Evolutionary conservation across 106 monocot species (phyloP), one percentile per base, ranked within the genome.

Genomic region (Dioscorea alata): DNA sequence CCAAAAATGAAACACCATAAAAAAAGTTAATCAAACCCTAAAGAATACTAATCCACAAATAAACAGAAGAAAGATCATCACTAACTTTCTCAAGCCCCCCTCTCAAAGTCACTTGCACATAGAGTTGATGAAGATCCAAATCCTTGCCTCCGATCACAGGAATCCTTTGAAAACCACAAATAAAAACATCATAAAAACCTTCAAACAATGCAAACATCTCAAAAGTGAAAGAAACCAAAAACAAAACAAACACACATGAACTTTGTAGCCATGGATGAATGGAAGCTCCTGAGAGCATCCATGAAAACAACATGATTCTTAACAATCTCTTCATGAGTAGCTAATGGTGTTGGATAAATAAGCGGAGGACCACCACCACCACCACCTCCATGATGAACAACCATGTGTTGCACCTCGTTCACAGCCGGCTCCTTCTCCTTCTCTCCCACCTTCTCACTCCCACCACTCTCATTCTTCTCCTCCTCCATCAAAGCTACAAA

Each of bases 61-160:
- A 16, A 66, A 69, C 17, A 69, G 23, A 28, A 28, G 28, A 28
- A 28, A 28, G 28, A 28, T 28, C 28, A 28, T 14, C 48, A 31
- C 15, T 15, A 31, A 94, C 94, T 87, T 88, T 90, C 63, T 85
- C 87, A 33, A 94, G 69, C 18, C 94, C 94, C 5, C 94, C 94
- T 59, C 83, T 83, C 10, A 71, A 48, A 2, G 94, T 90, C 19
- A 94, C 94, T 68, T 94, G 77, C 6, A 77, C 80, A 70, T 88
- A 94, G 53, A 94, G 65, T 34, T 73, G 75, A 63, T 90, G 90
- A 68, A 94, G 48, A 61, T 90, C 81, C 4, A 94, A 73, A 31
- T 87, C 90, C 69, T 87, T 90, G 52, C 94, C 90, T 68, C 94
- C 94, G 65, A 94, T 83, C 70, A 94, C 90, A 67, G 90, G 90